These are phyloP conservation scores for Kandelia obovata DNA, from an alignment of 345 rosid species.

Conservation along the genomic window DNA sequence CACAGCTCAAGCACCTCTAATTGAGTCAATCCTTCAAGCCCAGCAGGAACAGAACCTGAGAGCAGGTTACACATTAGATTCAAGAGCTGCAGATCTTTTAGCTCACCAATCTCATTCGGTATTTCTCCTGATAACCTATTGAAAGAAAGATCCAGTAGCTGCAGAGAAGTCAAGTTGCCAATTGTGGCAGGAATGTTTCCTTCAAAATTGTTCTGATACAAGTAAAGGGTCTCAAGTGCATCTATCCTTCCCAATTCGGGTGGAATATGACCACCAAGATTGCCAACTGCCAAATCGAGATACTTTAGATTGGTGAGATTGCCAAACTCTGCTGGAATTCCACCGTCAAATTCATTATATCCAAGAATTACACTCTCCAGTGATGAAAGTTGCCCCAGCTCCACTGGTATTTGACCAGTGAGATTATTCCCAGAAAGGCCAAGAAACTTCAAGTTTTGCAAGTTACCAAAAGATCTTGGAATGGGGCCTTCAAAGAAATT, in stretches of 20 bases:
- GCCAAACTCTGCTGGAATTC: slow-evolving; percentile 63
- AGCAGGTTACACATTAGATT: slow-evolving; percentile 81
- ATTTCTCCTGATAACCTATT: slow-evolving; percentile 61
- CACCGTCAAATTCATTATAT: slow-evolving; percentile 75
- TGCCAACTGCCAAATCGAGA: slow-evolving; percentile 73
- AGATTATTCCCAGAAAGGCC: slow-evolving; percentile 92
- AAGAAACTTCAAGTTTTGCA: slow-evolving; percentile 71
- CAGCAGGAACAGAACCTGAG: slow-evolving; percentile 60
- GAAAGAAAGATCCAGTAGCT: slow-evolving; percentile 75
- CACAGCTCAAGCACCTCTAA: slow-evolving; percentile 73
- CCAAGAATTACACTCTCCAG: slow-evolving; percentile 82
- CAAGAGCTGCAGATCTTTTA: slow-evolving; percentile 70
- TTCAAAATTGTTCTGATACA: slow-evolving; percentile 66
- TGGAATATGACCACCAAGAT: slow-evolving; percentile 74
- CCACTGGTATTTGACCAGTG: slow-evolving; percentile 62
- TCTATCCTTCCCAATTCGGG: slow-evolving; percentile 61
- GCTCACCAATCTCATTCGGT: slow-evolving; percentile 50
- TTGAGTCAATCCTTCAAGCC: slow-evolving; percentile 47
- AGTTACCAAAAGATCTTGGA: slow-evolving; percentile 57
- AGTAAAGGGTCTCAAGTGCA: slow-evolving; percentile 52
- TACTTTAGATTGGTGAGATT: slow-evolving; percentile 69
- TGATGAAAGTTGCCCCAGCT: slow-evolving; percentile 69
- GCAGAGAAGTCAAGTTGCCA: slow-evolving; percentile 57
- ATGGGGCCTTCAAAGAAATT: slow-evolving; percentile 74
- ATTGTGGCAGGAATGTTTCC: slow-evolving; percentile 62